Evolutionary conservation across 495 filamentous ascomycete genomes (phyloP).

Genomic region (Xylaria flabelliformis): DNA sequence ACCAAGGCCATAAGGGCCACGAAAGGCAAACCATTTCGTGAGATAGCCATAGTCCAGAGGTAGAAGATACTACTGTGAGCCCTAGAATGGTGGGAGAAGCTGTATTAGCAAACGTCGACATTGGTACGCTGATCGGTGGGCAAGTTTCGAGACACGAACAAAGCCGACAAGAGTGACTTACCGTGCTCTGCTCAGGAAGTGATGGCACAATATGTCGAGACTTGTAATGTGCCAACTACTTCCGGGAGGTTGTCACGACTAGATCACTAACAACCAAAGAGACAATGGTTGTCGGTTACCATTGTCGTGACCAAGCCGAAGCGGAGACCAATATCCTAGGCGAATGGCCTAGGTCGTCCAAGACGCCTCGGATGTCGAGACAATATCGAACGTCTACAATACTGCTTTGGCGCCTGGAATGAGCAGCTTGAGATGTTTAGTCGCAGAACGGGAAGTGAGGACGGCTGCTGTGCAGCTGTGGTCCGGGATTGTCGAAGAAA

Average conservation of each 20-base stretch:
- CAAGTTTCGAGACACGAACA: not conserved
- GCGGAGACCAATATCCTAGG: not conserved
- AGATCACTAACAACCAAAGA: constrained; percentile 23
- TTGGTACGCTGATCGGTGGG: not conserved
- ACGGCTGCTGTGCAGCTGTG: constrained; percentile 23
- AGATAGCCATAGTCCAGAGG: constrained; percentile 31
- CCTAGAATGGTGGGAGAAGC: not conserved
- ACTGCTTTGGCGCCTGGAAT: not conserved
- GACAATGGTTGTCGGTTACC: constrained; percentile 19
- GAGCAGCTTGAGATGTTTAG: constrained; percentile 3
- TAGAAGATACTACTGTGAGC: not conserved
- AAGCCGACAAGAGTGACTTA: constrained; percentile 6
- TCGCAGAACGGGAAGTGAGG: constrained; percentile 6
- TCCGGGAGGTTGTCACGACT: constrained; percentile 13
- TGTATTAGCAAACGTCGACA: constrained; percentile 4
- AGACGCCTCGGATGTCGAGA: constrained; percentile 11
- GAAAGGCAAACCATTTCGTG: constrained; percentile 20
- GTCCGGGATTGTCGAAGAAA: constrained; percentile 19
- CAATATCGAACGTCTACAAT: not conserved
- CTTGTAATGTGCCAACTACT: not conserved
- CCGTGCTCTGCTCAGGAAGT: not conserved
- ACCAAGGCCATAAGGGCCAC: constrained; percentile 28
- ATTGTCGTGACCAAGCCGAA: constrained; percentile 19
- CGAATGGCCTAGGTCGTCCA: constrained; percentile 7
- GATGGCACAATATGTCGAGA: not conserved